Percentiles rank a stretch among this genome's conserved stretches.
Conservation (phyloP, 73 alveolate species). For the Paramecium biaurelia region DNA sequence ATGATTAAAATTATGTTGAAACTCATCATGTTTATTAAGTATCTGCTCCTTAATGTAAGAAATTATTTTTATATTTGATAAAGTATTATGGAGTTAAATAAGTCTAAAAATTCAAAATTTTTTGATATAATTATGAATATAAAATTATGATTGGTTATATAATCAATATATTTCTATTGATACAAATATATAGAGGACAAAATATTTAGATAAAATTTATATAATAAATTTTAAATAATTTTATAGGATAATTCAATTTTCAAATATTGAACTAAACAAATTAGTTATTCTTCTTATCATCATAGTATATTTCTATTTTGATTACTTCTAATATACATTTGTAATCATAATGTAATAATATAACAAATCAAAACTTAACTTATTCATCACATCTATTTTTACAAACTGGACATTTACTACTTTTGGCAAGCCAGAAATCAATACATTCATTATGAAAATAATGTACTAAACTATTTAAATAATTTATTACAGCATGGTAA, state of each 20-base stretch:
- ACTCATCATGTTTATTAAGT: too few relatives aligned
- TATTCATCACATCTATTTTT: conserved; percentile 17
- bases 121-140: too few relatives aligned
- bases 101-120: too few relatives aligned
- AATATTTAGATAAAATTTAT: too few relatives aligned
- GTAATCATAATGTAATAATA: not conserved
- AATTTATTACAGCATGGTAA: conserved; percentile 7
- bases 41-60: too few relatives aligned
- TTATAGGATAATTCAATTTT: not conserved
- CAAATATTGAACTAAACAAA: not conserved
- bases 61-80: too few relatives aligned
- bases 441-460: conserved; percentile 34
- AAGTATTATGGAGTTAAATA: too few relatives aligned
- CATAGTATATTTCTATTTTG: not conserved
- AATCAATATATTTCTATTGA: too few relatives aligned
- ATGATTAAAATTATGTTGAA: too few relatives aligned
- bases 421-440: conserved; percentile 34
- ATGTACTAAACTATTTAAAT: not conserved
- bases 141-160: too few relatives aligned
- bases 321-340: not conserved
- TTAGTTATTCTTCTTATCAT: not conserved
- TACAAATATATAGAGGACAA: not conserved
- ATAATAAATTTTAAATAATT: too few relatives aligned
- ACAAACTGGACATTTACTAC: conserved; percentile 11
- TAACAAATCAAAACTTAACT: not conserved